These are phyloP conservation scores for Suhomyces prunicola DNA, from an alignment of 805 yeast genomes.

Conservation along the genomic window DNA sequence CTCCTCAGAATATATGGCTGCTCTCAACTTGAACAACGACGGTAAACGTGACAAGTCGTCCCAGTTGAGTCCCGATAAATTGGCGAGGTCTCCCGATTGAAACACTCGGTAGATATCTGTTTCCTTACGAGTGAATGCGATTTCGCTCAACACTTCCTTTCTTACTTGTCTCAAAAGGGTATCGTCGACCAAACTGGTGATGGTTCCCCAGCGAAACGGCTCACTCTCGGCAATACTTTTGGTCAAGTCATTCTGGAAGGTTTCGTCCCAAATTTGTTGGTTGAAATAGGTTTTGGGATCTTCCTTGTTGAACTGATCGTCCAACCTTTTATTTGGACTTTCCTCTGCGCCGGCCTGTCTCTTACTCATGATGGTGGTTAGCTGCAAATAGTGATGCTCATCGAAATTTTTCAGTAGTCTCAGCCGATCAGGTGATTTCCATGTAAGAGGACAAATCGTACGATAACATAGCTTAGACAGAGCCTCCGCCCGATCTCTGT, in stretches of 20 bases:
- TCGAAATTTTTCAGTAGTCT: neutral
- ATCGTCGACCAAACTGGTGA: constrained; percentile 70
- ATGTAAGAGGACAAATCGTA: neutral
- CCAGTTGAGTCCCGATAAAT: constrained; percentile 78
- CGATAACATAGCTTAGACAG: neutral
- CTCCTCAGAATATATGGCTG: constrained; percentile 82
- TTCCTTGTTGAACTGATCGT: constrained; percentile 2
- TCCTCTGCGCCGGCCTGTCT: neutral
- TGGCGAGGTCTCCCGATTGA: constrained; percentile 90
- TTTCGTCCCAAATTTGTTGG: constrained; percentile 44
- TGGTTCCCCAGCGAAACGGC: constrained; percentile 91
- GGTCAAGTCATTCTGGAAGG: constrained; percentile 39
- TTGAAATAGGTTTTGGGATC: constrained; percentile 37
- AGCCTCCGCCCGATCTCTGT: neutral
- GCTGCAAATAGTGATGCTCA: constrained; percentile 1
- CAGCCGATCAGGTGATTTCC: neutral
- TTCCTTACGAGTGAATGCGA: constrained; percentile 91
- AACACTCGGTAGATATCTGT: constrained; percentile 93
- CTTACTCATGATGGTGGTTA: neutral
- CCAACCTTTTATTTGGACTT: constrained; percentile 1
- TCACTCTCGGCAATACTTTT: constrained; percentile 50
- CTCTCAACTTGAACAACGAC: constrained; percentile 70
- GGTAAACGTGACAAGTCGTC: constrained; percentile 73
- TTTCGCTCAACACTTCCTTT: constrained; percentile 74
- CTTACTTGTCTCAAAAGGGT: constrained; percentile 74